Percentiles rank a stretch among this genome's conserved stretches.
phyloP scores from a whole-genome alignment of 352 stramenopile genomes.

The Pythium dissotocum region DNA sequence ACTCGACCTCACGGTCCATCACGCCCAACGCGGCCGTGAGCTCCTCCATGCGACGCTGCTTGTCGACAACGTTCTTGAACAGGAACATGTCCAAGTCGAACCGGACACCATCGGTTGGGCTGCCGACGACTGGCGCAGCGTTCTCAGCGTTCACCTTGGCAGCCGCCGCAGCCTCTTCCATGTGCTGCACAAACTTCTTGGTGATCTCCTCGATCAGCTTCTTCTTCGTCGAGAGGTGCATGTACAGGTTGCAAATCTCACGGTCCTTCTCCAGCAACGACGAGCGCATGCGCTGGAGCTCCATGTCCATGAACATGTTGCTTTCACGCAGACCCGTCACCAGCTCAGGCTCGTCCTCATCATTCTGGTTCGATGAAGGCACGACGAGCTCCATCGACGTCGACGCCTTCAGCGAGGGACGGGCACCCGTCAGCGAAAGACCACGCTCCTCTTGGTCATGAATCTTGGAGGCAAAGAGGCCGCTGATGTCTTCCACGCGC shows the following conservation, averaged over 20 bases:
- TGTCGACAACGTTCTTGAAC: slow-evolving; percentile 70
- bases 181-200: slow-evolving; percentile 56
- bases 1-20: slow-evolving; percentile 71
- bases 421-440: slow-evolving; percentile 4
- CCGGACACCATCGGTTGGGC: slow-evolving; percentile 34
- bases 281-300: slow-evolving; percentile 48
- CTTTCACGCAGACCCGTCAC: slow-evolving; percentile 35
- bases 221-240: slow-evolving; percentile 80
- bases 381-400: background rate
- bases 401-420: slow-evolving; percentile 4
- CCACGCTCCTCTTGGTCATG: slow-evolving; percentile 15
- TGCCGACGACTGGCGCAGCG: background rate
- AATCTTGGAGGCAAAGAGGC: slow-evolving; percentile 32
- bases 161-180: slow-evolving; percentile 41
- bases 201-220: slow-evolving; percentile 77
- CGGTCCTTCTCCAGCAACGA: slow-evolving; percentile 72
- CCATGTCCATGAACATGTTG: slow-evolving; percentile 39
- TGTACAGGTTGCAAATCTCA: slow-evolving; percentile 81
- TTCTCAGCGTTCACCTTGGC: slow-evolving; percentile 17
- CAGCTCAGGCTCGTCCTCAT: slow-evolving; percentile 14
- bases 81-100: slow-evolving; percentile 76
- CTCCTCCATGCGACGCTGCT: slow-evolving; percentile 67
- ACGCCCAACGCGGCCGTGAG: slow-evolving; percentile 58
- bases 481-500: slow-evolving; percentile 36
- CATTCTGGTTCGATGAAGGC: background rate